phyloP scores from a whole-genome alignment of 495 filamentous ascomycete species.

The Rostrohypoxylon terebratum region DNA sequence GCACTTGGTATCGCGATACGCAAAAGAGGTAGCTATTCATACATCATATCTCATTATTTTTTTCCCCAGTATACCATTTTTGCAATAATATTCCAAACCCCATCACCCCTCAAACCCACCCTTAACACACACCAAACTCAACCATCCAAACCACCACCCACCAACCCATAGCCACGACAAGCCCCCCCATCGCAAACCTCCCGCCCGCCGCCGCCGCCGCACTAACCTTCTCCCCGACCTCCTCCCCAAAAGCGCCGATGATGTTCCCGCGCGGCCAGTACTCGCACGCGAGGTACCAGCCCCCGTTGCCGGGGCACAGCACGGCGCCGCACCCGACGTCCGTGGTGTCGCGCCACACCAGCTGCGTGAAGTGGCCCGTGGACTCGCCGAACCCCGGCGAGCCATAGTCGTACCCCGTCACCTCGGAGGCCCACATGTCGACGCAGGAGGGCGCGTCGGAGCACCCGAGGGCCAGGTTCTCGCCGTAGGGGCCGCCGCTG shows the following conservation, averaged over 20 bases:
- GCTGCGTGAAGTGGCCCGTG: constrained; percentile 88
- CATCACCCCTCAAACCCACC: neutral
- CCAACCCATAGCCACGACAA: constrained; percentile 5
- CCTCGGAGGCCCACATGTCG: constrained; percentile 76
- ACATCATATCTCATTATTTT: neutral
- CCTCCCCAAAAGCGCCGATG: constrained; percentile 64
- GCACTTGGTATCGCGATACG: no score
- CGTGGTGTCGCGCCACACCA: constrained; percentile 81
- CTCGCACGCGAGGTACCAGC: constrained; percentile 85
- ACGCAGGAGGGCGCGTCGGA: constrained; percentile 68
- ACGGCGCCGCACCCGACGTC: constrained; percentile 75
- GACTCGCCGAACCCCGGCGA: constrained; percentile 66
- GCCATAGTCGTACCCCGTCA: constrained; percentile 67
- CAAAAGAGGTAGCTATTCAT: neutral
- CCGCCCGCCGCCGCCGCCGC: neutral
- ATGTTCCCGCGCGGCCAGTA: constrained; percentile 83
- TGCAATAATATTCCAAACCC: neutral
- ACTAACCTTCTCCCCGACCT: constrained; percentile 57
- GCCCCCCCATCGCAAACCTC: neutral
- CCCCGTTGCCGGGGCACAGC: constrained; percentile 65
- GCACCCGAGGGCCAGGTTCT: constrained; percentile 82
- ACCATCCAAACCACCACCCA: constrained; percentile 25
- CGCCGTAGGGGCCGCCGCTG: constrained; percentile 75
- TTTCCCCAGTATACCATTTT: neutral
- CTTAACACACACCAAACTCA: neutral